Conservation (phyloP, 164 flowering plant species). For the Chloranthus sessilifolius region DNA sequence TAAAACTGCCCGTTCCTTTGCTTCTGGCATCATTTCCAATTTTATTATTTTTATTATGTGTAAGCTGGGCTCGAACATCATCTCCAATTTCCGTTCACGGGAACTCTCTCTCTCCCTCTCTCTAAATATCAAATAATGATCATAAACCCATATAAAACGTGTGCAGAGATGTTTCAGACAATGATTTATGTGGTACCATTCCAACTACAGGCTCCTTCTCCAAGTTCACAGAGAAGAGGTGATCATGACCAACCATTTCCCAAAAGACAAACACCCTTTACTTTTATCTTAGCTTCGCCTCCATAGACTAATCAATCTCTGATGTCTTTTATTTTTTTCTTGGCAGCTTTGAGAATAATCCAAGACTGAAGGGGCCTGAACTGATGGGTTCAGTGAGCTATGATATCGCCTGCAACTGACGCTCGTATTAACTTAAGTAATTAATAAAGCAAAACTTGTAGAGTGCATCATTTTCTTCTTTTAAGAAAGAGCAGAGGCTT, state of each 20-base stretch:
- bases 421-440: too few relatives aligned
- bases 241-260: conserved; percentile 1
- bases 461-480: too few relatives aligned
- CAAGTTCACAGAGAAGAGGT: conserved; percentile 67
- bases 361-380: conserved; percentile 75
- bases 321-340: conserved; percentile 2
- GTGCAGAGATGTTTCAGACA: conserved; percentile 66
- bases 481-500: too few relatives aligned
- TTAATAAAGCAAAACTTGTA: too few relatives aligned
- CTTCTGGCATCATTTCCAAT: too few relatives aligned
- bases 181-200: conserved; percentile 67
- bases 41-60: too few relatives aligned
- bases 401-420: conserved; percentile 36
- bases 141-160: neutral
- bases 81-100: too few relatives aligned
- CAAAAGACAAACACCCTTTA: neutral
- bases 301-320: too few relatives aligned
- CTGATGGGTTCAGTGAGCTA: conserved; percentile 81
- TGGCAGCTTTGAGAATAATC: conserved; percentile 68
- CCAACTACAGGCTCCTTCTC: conserved; percentile 64
- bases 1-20: too few relatives aligned
- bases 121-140: neutral
- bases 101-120: neutral
- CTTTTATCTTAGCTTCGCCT: too few relatives aligned
- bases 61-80: too few relatives aligned